Evolutionary conservation across 2,329 filamentous ascomycete species (phyloP).

Genomic region (Aspergillus sp.): DNA sequence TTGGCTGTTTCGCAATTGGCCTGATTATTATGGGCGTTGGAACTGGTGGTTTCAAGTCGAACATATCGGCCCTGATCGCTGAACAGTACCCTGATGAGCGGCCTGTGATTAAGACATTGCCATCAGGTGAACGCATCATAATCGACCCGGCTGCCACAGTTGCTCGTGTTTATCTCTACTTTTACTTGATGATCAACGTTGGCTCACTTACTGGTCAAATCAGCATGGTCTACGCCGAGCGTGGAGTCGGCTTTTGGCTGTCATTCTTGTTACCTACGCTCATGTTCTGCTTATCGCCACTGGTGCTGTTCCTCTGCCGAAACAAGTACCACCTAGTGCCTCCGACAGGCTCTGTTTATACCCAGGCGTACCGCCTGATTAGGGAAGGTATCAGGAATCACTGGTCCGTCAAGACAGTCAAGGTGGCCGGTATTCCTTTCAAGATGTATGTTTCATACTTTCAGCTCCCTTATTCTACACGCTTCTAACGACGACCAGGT

Average conservation of each 20-base stretch:
- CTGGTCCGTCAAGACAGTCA: constrained; percentile 61
- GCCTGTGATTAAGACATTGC: constrained; percentile 55
- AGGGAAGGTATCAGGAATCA: constrained; percentile 61
- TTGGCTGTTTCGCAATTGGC: constrained; percentile 64
- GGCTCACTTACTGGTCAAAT: constrained; percentile 63
- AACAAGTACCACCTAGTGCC: constrained; percentile 65
- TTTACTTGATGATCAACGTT: constrained; percentile 71
- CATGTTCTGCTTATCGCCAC: constrained; percentile 62
- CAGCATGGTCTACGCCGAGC: constrained; percentile 71
- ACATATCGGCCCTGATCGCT: constrained; percentile 70
- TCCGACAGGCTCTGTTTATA: constrained; percentile 70
- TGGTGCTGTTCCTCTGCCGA: constrained; percentile 60
- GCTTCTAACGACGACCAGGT: constrained; percentile 12
- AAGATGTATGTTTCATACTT: constrained; percentile 11
- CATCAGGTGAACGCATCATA: constrained; percentile 65
- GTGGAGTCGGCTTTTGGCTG: constrained; percentile 70
- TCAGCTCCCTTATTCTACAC: too few species aligned
- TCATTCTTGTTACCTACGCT: constrained; percentile 62
- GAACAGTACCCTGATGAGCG: constrained; percentile 66
- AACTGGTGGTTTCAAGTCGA: constrained; percentile 79
- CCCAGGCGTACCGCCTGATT: constrained; percentile 65
- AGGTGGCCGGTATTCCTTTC: constrained; percentile 2
- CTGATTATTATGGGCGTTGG: constrained; percentile 70
- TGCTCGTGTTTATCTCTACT: constrained; percentile 67
- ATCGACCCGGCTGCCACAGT: constrained; percentile 69